Evolutionary conservation across 2,329 filamentous ascomycete genomes (phyloP).

Genomic region (Moelleriella libera): DNA sequence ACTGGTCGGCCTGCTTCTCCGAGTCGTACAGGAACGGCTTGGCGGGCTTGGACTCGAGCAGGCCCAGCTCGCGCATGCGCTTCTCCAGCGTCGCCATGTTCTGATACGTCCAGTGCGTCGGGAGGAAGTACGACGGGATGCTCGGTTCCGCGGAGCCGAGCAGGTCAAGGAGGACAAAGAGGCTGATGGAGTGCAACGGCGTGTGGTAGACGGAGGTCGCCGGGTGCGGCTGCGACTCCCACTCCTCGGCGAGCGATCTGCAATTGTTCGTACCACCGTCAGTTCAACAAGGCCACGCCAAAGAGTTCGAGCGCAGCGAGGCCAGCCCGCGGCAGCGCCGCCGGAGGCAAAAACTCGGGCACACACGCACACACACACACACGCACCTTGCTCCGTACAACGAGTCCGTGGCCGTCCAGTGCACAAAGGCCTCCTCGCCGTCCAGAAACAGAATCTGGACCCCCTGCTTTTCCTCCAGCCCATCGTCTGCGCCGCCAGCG

Average conservation of each 20-base stretch:
- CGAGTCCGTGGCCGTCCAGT: constrained; percentile 70
- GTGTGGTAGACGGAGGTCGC: constrained; percentile 62
- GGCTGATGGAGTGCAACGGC: constrained; percentile 62
- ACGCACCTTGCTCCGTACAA: constrained; percentile 71
- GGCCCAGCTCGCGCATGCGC: constrained; percentile 51
- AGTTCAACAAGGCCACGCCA: background rate
- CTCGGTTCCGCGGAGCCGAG: constrained; percentile 55
- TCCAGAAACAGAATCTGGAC: constrained; percentile 85
- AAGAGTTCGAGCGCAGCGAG: too few relatives aligned
- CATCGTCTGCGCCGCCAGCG: constrained; percentile 37
- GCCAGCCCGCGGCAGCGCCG: too few relatives aligned
- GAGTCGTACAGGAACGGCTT: constrained; percentile 51
- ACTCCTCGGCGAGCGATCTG: constrained; percentile 61
- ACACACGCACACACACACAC: background rate
- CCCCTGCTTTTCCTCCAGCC: constrained; percentile 62
- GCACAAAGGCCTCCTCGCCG: constrained; percentile 81
- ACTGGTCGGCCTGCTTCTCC: constrained; percentile 33
- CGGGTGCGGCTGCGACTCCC: constrained; percentile 59
- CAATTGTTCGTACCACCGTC: background rate
- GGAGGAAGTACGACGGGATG: constrained; percentile 76
- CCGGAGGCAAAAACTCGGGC: too few relatives aligned
- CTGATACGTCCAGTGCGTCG: constrained; percentile 87
- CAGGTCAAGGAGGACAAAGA: constrained; percentile 87
- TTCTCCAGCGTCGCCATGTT: constrained; percentile 60
- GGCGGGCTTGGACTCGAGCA: constrained; percentile 45